Evolutionary conservation across 257 asterid genomes (phyloP).

Genomic region (Ehretia macrophylla): DNA sequence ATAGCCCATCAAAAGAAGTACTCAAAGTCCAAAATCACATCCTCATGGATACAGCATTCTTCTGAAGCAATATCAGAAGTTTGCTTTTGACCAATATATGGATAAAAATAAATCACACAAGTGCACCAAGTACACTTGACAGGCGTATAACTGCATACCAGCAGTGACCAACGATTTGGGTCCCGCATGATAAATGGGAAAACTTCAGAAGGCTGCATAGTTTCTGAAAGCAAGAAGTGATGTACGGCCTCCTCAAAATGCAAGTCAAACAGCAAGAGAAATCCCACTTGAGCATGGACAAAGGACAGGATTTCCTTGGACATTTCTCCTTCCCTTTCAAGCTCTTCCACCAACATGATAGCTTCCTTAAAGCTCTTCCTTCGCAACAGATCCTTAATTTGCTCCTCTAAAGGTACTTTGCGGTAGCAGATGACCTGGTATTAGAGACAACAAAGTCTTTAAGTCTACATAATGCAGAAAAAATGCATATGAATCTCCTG

Average conservation of each 20-base stretch:
- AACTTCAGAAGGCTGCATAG: slow-evolving; percentile 95
- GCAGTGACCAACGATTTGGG: slow-evolving; percentile 95
- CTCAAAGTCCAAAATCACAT: no score
- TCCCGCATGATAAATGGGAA: slow-evolving; percentile 93
- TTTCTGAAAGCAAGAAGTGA: slow-evolving; percentile 88
- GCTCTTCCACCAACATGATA: slow-evolving; percentile 76
- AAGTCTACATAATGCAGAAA: slow-evolving; percentile 11
- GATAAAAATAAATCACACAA: no score
- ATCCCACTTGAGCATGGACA: slow-evolving; percentile 95
- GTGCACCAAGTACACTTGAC: no score
- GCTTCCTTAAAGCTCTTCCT: slow-evolving; percentile 82
- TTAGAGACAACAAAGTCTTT: not conserved
- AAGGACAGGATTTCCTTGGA: slow-evolving; percentile 71
- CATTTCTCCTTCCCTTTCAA: slow-evolving; percentile 79
- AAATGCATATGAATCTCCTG: no score
- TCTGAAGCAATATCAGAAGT: no score
- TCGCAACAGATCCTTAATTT: slow-evolving; percentile 73
- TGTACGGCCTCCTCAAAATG: slow-evolving; percentile 90
- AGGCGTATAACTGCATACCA: slow-evolving; percentile 38
- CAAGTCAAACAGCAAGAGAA: slow-evolving; percentile 86
- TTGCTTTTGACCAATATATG: no score
- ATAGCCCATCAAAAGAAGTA: no score
- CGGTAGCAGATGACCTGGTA: slow-evolving; percentile 75
- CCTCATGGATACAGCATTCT: no score
- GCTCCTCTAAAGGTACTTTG: slow-evolving; percentile 84